Conservation (phyloP, 2,329 filamentous ascomycete species). For the Venturia pyrina region DNA sequence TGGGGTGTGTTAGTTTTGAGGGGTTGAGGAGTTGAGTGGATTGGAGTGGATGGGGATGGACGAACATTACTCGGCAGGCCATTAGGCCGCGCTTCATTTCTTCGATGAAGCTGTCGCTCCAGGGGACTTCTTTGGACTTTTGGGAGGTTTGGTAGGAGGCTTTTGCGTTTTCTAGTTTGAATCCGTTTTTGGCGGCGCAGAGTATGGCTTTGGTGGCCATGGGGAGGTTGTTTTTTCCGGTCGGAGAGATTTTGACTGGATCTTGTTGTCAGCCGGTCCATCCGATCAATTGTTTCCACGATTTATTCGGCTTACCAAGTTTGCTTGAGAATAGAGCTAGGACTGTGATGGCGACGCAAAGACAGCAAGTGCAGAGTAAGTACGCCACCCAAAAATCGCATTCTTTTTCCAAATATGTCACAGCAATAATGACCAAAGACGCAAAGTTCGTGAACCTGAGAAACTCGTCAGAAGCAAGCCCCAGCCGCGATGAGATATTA, state of each 20-base stretch:
- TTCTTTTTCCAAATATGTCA: constrained; percentile 57
- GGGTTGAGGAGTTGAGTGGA: too few relatives aligned
- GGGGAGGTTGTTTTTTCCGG: constrained; percentile 18
- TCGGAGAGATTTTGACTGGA: constrained; percentile 17
- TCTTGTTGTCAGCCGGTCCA: neutral
- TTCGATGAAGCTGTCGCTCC: constrained; percentile 20
- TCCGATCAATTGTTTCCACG: neutral
- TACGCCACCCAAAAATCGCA: constrained; percentile 58
- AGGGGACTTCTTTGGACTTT: constrained; percentile 18
- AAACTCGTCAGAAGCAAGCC: neutral
- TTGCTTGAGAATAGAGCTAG: constrained; percentile 27
- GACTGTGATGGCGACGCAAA: constrained; percentile 49
- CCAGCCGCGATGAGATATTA: neutral
- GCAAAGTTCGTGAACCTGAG: constrained; percentile 16
- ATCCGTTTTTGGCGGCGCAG: constrained; percentile 21
- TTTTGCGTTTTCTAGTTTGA: constrained; percentile 20
- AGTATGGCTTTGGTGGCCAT: constrained; percentile 20
- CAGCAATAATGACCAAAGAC: constrained; percentile 55
- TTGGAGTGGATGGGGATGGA: neutral
- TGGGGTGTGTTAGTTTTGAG: too few relatives aligned
- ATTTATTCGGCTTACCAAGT: neutral
- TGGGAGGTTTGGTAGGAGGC: constrained; percentile 21
- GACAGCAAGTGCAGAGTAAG: constrained; percentile 49
- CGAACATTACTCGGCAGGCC: constrained; percentile 24
- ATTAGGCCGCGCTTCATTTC: constrained; percentile 22